These are phyloP conservation scores for Scenedesmus sp. DNA, from an alignment of 163 green algal species.

Conservation along the genomic window DNA sequence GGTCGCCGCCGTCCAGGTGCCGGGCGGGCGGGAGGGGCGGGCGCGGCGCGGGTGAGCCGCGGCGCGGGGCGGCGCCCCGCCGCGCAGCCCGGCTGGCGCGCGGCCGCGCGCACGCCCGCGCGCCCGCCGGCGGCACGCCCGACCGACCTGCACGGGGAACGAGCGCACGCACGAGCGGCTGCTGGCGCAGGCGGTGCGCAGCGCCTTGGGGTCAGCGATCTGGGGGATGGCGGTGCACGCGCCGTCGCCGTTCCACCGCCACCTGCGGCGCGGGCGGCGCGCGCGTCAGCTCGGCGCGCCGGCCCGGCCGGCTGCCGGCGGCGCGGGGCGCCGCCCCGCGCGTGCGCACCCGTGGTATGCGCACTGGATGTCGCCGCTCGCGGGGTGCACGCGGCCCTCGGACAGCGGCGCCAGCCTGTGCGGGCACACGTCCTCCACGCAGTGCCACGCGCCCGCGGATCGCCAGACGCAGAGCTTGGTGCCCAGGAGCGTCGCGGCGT, in stretches of 20 bases:
- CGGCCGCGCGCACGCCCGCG: too few relatives aligned
- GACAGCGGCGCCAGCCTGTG: slow-evolving; percentile 62
- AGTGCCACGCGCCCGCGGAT: slow-evolving; percentile 58
- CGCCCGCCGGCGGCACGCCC: neutral
- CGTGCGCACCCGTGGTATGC: neutral
- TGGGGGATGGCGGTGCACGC: slow-evolving; percentile 53
- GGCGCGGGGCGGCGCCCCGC: neutral
- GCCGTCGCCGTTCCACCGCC: slow-evolving; percentile 40
- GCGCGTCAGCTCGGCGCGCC: too few relatives aligned
- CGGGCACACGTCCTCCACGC: slow-evolving; percentile 69
- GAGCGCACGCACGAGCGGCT: slow-evolving; percentile 41
- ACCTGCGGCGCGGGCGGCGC: slow-evolving; percentile 4
- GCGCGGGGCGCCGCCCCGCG: neutral
- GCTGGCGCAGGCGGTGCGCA: slow-evolving; percentile 52
- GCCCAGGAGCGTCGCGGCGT: slow-evolving; percentile 62
- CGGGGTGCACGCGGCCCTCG: slow-evolving; percentile 50
- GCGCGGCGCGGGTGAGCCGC: neutral
- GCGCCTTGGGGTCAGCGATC: slow-evolving; percentile 46
- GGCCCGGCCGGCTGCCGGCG: too few relatives aligned
- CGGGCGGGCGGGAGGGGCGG: neutral
- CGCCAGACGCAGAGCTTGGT: slow-evolving; percentile 63
- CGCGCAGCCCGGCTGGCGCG: neutral
- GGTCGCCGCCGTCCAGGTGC: neutral
- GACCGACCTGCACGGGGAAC: slow-evolving; percentile 25
- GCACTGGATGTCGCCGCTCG: slow-evolving; percentile 47